Base-by-base conservation (phyloP, 441 rosid genomes). In the Euphorbia celastroides region DNA sequence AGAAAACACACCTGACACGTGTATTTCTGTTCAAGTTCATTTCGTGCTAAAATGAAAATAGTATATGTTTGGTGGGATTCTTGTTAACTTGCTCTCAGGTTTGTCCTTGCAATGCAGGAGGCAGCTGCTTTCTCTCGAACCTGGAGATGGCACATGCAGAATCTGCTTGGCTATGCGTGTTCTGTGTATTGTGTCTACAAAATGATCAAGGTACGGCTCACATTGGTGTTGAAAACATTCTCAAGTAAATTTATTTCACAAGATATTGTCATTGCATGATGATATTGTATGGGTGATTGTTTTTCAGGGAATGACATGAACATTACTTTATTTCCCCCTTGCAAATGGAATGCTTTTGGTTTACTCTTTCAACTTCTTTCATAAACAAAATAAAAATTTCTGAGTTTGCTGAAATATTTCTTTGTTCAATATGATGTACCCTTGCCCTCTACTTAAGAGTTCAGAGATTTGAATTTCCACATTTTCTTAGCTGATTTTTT, bases 51-150 rank as follows among this genome's bases (percentile, higher is more conserved):
- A 48, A 42, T 57, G 61, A 42, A 1, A 44, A 26, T 16, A 26
- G 19, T 44, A 31, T 8, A 7, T 62, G 25, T 62, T 62, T 8
- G 8, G 51, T 12, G 7, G 16, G 38, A 57, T 17, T 28, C 34
- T 11, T 27, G 60, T 28, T 57, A 57, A 57, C 60, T 22, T 14
- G 60, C 36, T 57, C 60, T 57, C 36, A 28, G 17, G 51, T 57
- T 52, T 66, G 41, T 32, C 62, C 65, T 57, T 71, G 41, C 41
- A 72, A 75, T 79, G 75, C 81, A 95, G 99, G 96, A 90, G 78
- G 99, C 98, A 78, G 99, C 96, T 75, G 92, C 96, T 76, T 95
- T 80, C 81, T 95, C 98, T 77, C 90, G 96, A 65, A 95, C 97
- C 66, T 95, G 98, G 99, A 87, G 80, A 81, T 98, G 98, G 61